These are phyloP conservation scores for Meyerozyma smithsonii DNA, from an alignment of 1,139 yeast genomes.

Conservation along the genomic window DNA sequence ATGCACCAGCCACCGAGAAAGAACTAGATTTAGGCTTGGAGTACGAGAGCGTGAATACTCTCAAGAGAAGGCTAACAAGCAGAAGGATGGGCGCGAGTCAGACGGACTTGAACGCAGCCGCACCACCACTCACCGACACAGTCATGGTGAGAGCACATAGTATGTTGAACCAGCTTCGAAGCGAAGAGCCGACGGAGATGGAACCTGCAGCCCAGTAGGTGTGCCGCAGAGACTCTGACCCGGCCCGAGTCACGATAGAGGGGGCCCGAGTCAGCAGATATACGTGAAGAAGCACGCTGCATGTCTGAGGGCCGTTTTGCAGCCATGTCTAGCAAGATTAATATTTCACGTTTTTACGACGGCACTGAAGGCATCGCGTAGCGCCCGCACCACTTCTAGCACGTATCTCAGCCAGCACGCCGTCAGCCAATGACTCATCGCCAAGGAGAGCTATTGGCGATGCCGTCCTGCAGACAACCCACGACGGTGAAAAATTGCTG, in stretches of 20 bases:
- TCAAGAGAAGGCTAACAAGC: slow-evolving; percentile 36
- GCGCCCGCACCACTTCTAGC: no score
- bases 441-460: neutral
- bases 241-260: neutral
- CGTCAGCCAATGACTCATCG: slow-evolving; percentile 1
- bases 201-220: neutral
- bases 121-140: slow-evolving; percentile 16
- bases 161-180: slow-evolving; percentile 36
- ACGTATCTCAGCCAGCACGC: neutral
- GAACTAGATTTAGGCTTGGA: slow-evolving; percentile 11
- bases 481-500: neutral
- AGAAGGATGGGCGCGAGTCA: slow-evolving; percentile 21
- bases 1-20: slow-evolving; percentile 3
- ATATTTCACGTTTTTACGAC: neutral
- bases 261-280: neutral
- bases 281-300: neutral
- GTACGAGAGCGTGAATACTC: slow-evolving; percentile 37
- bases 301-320: neutral
- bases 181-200: neutral
- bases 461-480: neutral
- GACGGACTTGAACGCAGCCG: slow-evolving; percentile 8
- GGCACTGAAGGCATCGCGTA: neutral
- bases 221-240: neutral
- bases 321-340: neutral
- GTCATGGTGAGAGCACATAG: slow-evolving; percentile 37